phyloP scores from a whole-genome alignment of 306 rosid species.

The Crotalaria pallida region DNA sequence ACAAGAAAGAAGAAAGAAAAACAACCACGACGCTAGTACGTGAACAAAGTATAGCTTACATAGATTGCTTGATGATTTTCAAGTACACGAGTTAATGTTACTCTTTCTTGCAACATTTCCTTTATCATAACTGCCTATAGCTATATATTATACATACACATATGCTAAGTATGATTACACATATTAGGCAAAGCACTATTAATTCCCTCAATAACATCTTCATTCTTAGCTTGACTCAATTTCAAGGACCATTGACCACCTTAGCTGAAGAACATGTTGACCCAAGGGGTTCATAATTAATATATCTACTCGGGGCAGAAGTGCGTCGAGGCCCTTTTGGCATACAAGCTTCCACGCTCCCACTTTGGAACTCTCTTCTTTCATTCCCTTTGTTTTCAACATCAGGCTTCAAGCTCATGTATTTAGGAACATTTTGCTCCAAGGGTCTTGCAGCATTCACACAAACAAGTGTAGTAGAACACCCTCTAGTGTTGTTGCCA shows the following conservation, averaged over 20 bases:
- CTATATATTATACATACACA: not conserved
- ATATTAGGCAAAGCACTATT: not conserved
- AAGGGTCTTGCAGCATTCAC: conserved; percentile 31
- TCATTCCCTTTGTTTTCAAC: too few species aligned
- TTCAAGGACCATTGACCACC: conserved; percentile 33
- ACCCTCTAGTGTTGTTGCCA: not conserved
- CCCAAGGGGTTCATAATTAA: conserved; percentile 48
- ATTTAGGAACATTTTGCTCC: conserved; percentile 23
- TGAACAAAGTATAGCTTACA: not conserved
- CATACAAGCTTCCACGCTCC: conserved; percentile 44
- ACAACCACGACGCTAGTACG: not conserved
- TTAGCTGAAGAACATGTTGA: conserved; percentile 39
- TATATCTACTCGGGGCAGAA: conserved; percentile 64
- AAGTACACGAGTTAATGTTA: not conserved
- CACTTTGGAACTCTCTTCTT: conserved; percentile 19
- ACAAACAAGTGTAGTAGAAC: not conserved
- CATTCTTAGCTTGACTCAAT: conserved; percentile 1
- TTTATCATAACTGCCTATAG: not conserved
- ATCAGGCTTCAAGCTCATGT: conserved; percentile 32
- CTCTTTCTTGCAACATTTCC: not conserved
- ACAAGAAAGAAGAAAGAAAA: not conserved
- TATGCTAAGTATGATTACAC: not conserved
- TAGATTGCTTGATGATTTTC: not conserved
- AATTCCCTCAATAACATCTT: not conserved
- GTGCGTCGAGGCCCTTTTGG: conserved; percentile 51